A percentile compares a stretch with the other conserved stretches of the same genome.
Conservation (phyloP, 2,329 filamentous ascomycete genomes). For the Beauveria sp. region DNA sequence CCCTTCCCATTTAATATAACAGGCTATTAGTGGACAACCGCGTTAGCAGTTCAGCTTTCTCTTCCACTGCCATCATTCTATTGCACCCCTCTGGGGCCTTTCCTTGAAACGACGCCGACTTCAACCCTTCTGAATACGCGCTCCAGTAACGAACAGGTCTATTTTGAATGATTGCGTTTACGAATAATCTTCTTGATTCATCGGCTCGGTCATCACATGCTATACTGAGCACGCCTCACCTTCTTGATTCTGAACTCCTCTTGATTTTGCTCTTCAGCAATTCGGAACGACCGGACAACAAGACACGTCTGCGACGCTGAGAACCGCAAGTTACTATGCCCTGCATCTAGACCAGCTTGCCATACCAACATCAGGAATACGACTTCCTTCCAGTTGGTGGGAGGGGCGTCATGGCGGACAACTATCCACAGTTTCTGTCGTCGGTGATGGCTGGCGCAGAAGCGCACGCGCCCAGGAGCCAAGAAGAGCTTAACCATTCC, state of each 20-base stretch:
- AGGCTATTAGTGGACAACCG: background rate
- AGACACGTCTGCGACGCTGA: background rate
- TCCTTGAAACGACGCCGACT: background rate
- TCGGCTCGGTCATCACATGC: background rate
- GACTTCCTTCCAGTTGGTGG: too few relatives aligned
- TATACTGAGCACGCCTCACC: background rate
- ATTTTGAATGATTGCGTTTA: background rate
- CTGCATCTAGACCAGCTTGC: background rate
- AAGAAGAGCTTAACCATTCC: conserved; percentile 31
- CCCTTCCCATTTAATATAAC: background rate
- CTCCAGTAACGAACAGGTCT: background rate
- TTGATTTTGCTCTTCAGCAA: background rate
- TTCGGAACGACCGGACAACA: background rate
- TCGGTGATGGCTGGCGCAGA: conserved; percentile 44
- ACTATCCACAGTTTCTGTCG: conserved; percentile 48
- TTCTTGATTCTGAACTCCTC: background rate
- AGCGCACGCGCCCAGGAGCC: conserved; percentile 29
- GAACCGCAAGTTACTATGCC: background rate
- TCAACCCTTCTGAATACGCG: background rate
- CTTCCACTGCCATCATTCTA: background rate
- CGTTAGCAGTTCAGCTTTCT: background rate
- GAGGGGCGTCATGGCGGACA: conserved; percentile 40
- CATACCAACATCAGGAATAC: background rate
- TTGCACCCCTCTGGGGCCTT: background rate
- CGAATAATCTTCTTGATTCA: background rate